Conservation (phyloP, 140 eudicot genomes). For the Ambrosia hybrid region DNA sequence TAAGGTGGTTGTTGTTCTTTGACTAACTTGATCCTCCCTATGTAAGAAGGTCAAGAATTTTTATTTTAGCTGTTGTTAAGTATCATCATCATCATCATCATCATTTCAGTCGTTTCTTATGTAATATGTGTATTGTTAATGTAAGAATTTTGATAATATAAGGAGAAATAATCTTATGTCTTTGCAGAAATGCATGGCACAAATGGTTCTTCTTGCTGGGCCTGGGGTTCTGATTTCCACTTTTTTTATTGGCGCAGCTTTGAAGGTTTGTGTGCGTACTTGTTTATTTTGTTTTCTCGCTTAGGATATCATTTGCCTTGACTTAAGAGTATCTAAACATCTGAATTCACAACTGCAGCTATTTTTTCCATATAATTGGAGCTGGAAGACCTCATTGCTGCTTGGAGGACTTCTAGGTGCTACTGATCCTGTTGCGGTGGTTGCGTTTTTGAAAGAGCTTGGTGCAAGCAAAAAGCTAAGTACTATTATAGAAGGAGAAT, state of each 20-base stretch:
- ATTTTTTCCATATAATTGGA: conserved; percentile 83
- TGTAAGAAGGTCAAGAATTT: too few relatives aligned
- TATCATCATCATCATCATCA: background rate
- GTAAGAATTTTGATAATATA: background rate
- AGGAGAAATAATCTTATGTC: background rate
- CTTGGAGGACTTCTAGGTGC: conserved; percentile 99
- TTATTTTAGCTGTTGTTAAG: too few relatives aligned
- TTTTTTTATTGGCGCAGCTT: conserved; percentile 68
- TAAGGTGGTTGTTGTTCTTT: too few relatives aligned
- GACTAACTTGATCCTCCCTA: too few relatives aligned
- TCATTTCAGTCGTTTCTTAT: background rate
- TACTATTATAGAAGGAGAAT: conserved; percentile 94
- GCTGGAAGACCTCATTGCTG: conserved; percentile 83
- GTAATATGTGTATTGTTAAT: conserved; percentile 6
- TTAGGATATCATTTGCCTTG: background rate
- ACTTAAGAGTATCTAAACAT: background rate
- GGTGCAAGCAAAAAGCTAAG: conserved; percentile 95
- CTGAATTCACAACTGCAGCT: conserved; percentile 38
- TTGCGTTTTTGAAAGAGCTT: conserved; percentile 89
- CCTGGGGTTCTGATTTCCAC: conserved; percentile 95
- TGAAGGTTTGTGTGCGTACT: conserved; percentile 58
- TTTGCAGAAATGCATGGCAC: conserved; percentile 76
- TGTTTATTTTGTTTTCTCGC: background rate
- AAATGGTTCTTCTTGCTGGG: conserved; percentile 93
- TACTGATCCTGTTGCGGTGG: conserved; percentile 97